Base-by-base conservation (phyloP, 495 filamentous ascomycete genomes). In the Penicillium alfredii region DNA sequence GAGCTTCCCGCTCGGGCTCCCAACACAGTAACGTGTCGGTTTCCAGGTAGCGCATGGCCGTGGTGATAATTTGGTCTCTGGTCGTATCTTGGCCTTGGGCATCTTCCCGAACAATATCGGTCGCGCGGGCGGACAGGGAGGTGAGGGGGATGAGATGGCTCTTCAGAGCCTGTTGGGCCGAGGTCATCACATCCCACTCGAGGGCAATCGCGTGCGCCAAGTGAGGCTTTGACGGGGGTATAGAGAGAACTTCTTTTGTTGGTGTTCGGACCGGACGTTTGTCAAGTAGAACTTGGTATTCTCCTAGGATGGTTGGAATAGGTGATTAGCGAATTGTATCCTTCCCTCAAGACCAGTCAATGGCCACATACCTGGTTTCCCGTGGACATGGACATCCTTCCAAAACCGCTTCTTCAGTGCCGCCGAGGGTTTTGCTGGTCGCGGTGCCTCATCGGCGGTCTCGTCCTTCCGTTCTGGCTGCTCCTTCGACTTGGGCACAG, bases 11-110 rank as follows among this genome's bases (percentile, higher is more conserved):
- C 46, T 82, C 82, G 3, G 83, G 83, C 13, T 85, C 86, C 81
- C 84, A 90, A 69, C 92, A 98, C 7, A 98, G 75, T n/a, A 96
- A 64, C 0, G 86, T 89, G 59, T 98, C 92, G 0, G 92, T 98
- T 38, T 88, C 78, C 5, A 98, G 68, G 57, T 97, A 96, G 6
- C 83, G 75, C 71, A 97, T 74, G 21, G 88, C 60, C 31, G 77
- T 83, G 8, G 53, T 64, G 12, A 81, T 59, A 9, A 94, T 81
- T 20, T 72, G 66, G 1, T 71, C 48, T 25, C 88, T 69, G 19
- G 65, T 63, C 5, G 57, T 58, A 0, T 45, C 43, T 7, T 55
- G 32, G 0, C 66, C 71, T 17, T 56, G 28, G n/a, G 74, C 75
- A 51, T 84, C 80, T 42, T 87, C 79, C 15, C 69, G 70, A 15